Percentiles rank a stretch among this genome's conserved stretches.
These are phyloP conservation scores for Tetrahymena thermophila DNA, from an alignment of 73 alveolate genomes.

Conservation along the genomic window DNA sequence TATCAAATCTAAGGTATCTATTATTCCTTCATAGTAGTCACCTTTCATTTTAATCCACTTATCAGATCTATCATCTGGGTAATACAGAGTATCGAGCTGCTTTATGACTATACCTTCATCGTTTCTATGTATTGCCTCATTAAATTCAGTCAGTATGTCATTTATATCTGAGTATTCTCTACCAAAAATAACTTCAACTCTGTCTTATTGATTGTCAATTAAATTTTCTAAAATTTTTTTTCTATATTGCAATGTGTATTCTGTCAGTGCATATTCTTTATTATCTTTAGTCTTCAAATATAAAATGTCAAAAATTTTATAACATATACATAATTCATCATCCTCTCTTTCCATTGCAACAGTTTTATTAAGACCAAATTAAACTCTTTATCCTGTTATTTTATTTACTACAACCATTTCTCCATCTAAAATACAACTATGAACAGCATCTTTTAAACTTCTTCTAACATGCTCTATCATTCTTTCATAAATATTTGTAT, in stretches of 20 bases:
- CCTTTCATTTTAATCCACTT: conserved; percentile 94
- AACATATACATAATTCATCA: conserved; percentile 75
- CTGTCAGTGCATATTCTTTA: conserved; percentile 71
- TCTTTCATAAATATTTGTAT: conserved; percentile 84
- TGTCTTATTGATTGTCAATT: conserved; percentile 65
- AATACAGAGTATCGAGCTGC: conserved; percentile 67
- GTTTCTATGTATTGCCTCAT: conserved; percentile 70
- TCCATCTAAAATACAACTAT: conserved; percentile 90
- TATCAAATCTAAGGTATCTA: conserved; percentile 90
- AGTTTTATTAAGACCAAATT: conserved; percentile 91
- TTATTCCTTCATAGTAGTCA: conserved; percentile 88
- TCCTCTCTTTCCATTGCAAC: conserved; percentile 85
- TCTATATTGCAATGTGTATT: conserved; percentile 71
- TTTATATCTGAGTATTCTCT: conserved; percentile 59
- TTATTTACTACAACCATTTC: conserved; percentile 90
- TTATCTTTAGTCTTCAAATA: conserved; percentile 73
- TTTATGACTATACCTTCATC: conserved; percentile 94
- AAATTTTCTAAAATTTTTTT: conserved; percentile 66
- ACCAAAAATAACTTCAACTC: conserved; percentile 77
- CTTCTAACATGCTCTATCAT: conserved; percentile 62
- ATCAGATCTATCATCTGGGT: conserved; percentile 86
- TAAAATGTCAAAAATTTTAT: conserved; percentile 85
- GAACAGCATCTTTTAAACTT: conserved; percentile 62
- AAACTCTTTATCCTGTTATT: conserved; percentile 56
- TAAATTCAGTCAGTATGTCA: conserved; percentile 76